Evolutionary conservation across 2,329 filamentous ascomycete genomes (phyloP).

Genomic region (Colletotrichum liaoningense): DNA sequence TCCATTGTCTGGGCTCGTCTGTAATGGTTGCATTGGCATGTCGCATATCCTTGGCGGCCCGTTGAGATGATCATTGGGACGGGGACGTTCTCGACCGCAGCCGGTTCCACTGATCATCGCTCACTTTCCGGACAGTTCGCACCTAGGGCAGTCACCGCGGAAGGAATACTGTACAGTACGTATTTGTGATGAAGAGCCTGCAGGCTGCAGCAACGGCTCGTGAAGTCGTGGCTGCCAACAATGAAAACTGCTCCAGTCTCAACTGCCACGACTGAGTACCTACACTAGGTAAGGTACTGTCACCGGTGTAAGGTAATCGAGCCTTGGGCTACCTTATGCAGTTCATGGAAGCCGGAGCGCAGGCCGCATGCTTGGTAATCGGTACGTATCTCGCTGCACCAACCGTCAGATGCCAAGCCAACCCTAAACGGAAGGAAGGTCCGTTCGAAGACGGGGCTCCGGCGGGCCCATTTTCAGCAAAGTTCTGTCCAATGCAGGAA

Average conservation of each 20-base stretch:
- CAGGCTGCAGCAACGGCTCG: not conserved
- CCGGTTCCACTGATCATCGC: constrained; percentile 24
- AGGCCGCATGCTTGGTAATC: not conserved
- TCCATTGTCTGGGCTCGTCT: not conserved
- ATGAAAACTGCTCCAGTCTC: not conserved
- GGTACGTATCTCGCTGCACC: not conserved
- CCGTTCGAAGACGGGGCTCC: constrained; percentile 12
- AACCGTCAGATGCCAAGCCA: not conserved
- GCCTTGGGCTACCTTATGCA: not conserved
- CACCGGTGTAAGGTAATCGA: too few relatives aligned
- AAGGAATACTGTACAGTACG: not conserved
- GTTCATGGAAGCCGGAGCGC: not conserved
- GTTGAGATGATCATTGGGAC: constrained; percentile 26
- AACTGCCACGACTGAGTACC: not conserved
- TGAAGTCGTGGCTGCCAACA: not conserved
- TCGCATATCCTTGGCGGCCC: constrained; percentile 25
- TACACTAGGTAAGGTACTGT: too few relatives aligned
- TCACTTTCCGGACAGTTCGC: constrained; percentile 10
- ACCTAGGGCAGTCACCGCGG: not conserved
- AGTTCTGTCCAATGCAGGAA: constrained; percentile 12
- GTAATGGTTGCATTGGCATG: constrained; percentile 19
- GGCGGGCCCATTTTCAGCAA: constrained; percentile 7
- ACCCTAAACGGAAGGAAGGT: constrained; percentile 18
- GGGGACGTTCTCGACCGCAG: constrained; percentile 26
- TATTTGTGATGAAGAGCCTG: not conserved